These are phyloP conservation scores for Xylaria hypoxylon DNA, from an alignment of 2,329 filamentous ascomycete species.

Conservation along the genomic window DNA sequence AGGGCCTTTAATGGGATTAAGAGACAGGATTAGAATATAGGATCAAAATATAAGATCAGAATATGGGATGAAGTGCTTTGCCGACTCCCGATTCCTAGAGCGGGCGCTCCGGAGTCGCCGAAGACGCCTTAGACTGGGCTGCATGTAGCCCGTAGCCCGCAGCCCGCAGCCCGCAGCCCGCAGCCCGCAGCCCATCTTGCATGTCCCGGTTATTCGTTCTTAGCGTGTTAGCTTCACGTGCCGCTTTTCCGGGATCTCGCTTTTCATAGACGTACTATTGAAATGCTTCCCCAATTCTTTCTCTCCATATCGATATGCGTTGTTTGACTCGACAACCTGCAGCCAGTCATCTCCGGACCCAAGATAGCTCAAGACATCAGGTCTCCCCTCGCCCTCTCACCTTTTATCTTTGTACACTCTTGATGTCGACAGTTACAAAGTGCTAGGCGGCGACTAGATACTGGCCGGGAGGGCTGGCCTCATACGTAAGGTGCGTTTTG, in stretches of 20 bases:
- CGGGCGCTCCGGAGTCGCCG: conserved; percentile 24
- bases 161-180: conserved; percentile 25
- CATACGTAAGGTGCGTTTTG: no score
- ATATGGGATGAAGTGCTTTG: neutral
- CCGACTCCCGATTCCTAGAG: conserved; percentile 27
- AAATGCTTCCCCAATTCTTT: conserved; percentile 5
- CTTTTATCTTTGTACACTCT: no score
- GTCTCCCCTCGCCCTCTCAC: no score
- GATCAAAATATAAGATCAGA: no score
- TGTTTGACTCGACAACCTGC: neutral
- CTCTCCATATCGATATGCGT: neutral
- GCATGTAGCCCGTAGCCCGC: conserved; percentile 18
- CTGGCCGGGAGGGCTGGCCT: no score
- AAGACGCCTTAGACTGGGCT: conserved; percentile 20
- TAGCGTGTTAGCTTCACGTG: conserved; percentile 28
- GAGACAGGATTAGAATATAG: no score
- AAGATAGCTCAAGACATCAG: conserved; percentile 8
- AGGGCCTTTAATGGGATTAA: no score
- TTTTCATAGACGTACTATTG: neutral
- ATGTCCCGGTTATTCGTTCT: conserved; percentile 25
- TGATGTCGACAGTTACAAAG: no score
- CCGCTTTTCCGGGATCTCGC: conserved; percentile 34
- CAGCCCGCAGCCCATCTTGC: conserved; percentile 21
- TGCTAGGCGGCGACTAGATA: no score
- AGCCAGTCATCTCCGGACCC: neutral